phyloP scores from a whole-genome alignment of 371 early-diverging fungal species.

The Lichtheimia hyalospora region DNA sequence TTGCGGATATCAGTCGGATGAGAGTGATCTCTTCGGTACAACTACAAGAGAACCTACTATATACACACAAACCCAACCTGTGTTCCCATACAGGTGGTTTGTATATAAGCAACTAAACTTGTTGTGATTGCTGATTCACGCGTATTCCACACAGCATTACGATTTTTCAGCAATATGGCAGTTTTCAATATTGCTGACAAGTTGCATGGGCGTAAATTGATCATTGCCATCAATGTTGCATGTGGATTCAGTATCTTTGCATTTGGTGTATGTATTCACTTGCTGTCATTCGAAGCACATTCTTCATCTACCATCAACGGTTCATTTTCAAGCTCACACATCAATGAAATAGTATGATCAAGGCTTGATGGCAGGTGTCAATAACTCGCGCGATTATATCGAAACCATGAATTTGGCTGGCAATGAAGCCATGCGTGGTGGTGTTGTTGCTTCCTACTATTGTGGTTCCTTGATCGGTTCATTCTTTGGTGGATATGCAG shows the following conservation, averaged over 20 bases:
- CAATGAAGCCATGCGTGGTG: conserved; percentile 37
- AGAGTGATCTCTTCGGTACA: no score
- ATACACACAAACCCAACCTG: no score
- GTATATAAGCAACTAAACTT: no score
- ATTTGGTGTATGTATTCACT: conserved; percentile 36
- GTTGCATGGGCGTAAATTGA: conserved; percentile 19
- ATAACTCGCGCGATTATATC: conserved; percentile 35
- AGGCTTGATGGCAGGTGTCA: conserved; percentile 46
- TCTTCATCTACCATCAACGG: neutral
- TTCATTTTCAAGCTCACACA: neutral
- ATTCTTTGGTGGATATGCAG: conserved; percentile 32
- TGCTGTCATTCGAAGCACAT: neutral
- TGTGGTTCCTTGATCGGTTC: conserved; percentile 38
- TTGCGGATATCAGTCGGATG: no score
- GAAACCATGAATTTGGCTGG: conserved; percentile 29
- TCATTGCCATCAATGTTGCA: conserved; percentile 36
- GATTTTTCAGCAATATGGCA: no score
- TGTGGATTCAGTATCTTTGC: conserved; percentile 46
- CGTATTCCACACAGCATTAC: no score
- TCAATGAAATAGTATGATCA: conserved; percentile 31
- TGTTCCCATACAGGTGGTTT: no score
- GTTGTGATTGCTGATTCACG: no score
- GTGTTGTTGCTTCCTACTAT: conserved; percentile 38
- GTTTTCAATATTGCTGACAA: neutral
- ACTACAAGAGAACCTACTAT: no score